These are phyloP conservation scores for Somion occarium DNA, from an alignment of 1,284 basidiomycete species.

Conservation along the genomic window DNA sequence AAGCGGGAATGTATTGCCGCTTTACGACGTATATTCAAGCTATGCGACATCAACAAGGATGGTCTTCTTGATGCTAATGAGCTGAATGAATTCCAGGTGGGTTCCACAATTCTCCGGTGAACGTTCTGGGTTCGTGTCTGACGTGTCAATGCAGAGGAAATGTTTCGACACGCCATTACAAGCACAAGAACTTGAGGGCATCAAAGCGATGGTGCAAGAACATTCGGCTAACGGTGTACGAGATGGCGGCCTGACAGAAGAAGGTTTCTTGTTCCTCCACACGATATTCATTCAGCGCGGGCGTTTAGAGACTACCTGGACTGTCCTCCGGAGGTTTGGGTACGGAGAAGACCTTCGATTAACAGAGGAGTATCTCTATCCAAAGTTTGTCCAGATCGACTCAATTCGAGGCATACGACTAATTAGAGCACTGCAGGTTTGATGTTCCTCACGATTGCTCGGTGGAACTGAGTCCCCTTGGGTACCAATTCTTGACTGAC, in stretches of 20 bases:
- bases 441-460: slow-evolving; percentile 92
- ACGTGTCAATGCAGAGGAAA: slow-evolving; percentile 57
- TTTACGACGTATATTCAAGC: slow-evolving; percentile 90
- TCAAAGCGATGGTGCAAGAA: slow-evolving; percentile 80
- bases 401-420: slow-evolving; percentile 12
- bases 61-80: slow-evolving; percentile 87
- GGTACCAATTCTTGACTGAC: slow-evolving; percentile 97
- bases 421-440: slow-evolving; percentile 51
- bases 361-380: slow-evolving; percentile 82
- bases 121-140: background rate
- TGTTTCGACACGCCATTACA: slow-evolving; percentile 95
- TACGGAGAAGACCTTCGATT: slow-evolving; percentile 93
- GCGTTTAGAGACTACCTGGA: slow-evolving; percentile 97
- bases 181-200: slow-evolving; percentile 88
- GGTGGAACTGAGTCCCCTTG: slow-evolving; percentile 88
- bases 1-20: slow-evolving; percentile 92
- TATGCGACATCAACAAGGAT: slow-evolving; percentile 95
- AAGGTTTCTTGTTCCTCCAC: slow-evolving; percentile 92
- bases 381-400: slow-evolving; percentile 76
- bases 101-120: slow-evolving; percentile 12
- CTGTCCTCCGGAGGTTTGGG: slow-evolving; percentile 90
- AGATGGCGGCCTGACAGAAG: slow-evolving; percentile 83
- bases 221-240: slow-evolving; percentile 66
- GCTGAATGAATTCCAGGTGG: slow-evolving; percentile 94
- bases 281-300: slow-evolving; percentile 97